Conservation (phyloP, 2,329 filamentous ascomycete species). For the Diplodia seriata region DNA sequence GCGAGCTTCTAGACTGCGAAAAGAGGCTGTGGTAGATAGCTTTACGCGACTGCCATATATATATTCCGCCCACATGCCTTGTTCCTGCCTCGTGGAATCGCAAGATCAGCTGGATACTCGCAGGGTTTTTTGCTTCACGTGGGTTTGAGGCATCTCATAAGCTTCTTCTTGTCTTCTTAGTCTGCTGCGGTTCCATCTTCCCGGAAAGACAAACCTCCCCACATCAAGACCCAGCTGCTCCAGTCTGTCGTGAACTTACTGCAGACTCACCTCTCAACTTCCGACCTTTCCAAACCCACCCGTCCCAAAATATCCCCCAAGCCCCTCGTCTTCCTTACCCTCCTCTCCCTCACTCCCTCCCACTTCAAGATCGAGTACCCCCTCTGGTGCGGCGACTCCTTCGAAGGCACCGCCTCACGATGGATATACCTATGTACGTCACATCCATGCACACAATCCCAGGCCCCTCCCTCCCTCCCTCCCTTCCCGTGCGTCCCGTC, state of each 20-base stretch:
- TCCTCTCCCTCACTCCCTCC: constrained; percentile 38
- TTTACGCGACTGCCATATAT: background rate
- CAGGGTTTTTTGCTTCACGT: background rate
- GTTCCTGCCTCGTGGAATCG: background rate
- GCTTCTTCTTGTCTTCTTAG: background rate
- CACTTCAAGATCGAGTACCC: constrained; percentile 54
- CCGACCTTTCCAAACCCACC: background rate
- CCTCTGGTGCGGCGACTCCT: constrained; percentile 53
- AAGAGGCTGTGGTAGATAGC: background rate
- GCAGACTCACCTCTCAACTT: background rate
- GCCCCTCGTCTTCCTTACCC: background rate
- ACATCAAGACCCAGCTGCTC: background rate
- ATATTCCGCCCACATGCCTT: background rate
- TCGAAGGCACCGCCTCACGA: constrained; percentile 46
- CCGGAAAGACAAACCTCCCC: background rate
- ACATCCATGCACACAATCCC: background rate
- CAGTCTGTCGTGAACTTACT: background rate
- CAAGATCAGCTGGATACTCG: background rate
- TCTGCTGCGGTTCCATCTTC: background rate
- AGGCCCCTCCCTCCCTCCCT: background rate
- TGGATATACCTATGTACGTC: constrained; percentile 51
- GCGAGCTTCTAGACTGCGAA: background rate
- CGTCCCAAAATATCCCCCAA: background rate
- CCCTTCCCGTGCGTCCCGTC: background rate
- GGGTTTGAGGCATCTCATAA: background rate